Evolutionary conservation across 164 flowering plant genomes (phyloP).

Genomic region (grape (Vitis vinifera)): DNA sequence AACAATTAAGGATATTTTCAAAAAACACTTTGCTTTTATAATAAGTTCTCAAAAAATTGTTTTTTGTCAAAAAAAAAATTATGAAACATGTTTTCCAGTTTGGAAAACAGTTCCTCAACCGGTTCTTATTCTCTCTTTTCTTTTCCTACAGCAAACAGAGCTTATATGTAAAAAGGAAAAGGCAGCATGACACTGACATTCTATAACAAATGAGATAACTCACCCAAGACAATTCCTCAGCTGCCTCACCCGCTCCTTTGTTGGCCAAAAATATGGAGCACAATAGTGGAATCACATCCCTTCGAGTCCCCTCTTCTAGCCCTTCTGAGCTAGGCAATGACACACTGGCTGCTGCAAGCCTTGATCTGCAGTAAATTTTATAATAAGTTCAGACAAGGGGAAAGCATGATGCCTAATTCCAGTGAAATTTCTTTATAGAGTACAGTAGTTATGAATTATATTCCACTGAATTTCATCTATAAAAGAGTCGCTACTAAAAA

Average conservation of each 20-base stretch:
- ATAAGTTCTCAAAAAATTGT: too few species aligned
- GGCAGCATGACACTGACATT: too few species aligned
- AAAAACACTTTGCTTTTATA: background rate
- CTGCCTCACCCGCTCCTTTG: conserved; percentile 76
- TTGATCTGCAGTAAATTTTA: conserved; percentile 54
- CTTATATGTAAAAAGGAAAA: background rate
- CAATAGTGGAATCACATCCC: conserved; percentile 68
- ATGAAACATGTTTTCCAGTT: too few species aligned
- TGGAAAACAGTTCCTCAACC: too few species aligned
- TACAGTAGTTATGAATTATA: too few species aligned
- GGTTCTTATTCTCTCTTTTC: too few species aligned
- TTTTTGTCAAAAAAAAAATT: too few species aligned
- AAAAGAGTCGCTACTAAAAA: too few species aligned
- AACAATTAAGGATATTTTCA: background rate
- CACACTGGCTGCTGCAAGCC: conserved; percentile 74
- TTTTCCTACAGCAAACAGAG: too few species aligned
- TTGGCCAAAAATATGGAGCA: conserved; percentile 94
- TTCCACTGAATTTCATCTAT: too few species aligned
- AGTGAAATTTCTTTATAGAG: too few species aligned
- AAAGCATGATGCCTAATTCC: background rate
- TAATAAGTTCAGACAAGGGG: background rate
- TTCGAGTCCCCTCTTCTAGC: conserved; percentile 27
- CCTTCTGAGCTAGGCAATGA: conserved; percentile 37
- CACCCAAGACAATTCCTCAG: conserved; percentile 65
- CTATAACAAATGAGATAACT: conserved; percentile 15